phyloP scores from a whole-genome alignment of 2,329 filamentous ascomycete genomes.

The Helminthosporium solani region DNA sequence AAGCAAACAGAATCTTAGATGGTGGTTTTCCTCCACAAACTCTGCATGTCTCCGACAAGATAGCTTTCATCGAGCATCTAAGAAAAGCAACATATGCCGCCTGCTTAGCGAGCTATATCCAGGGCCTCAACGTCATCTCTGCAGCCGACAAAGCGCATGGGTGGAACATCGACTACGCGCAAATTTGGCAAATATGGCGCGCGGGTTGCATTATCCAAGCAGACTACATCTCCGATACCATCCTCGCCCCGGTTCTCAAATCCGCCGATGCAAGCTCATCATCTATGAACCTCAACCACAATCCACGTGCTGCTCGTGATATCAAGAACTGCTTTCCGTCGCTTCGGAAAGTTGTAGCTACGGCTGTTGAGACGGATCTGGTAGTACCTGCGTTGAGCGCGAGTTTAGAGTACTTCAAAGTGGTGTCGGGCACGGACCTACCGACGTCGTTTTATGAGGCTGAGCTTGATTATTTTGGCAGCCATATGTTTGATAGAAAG shows the following conservation, averaged over 20 bases:
- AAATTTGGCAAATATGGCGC: constrained; percentile 64
- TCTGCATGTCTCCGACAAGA: constrained; percentile 35
- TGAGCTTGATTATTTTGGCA: constrained; percentile 70
- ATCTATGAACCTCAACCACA: constrained; percentile 50
- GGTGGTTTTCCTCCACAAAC: constrained; percentile 44
- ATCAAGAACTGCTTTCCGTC: constrained; percentile 53
- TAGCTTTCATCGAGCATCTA: constrained; percentile 58
- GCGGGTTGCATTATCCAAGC: constrained; percentile 71
- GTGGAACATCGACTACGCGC: constrained; percentile 58
- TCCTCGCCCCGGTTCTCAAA: constrained; percentile 53
- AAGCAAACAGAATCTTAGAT: constrained; percentile 51
- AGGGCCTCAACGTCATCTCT: constrained; percentile 66
- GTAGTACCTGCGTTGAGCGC: constrained; percentile 62
- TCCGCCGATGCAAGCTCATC: constrained; percentile 25
- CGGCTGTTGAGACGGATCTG: constrained; percentile 58
- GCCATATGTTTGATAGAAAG: constrained; percentile 64
- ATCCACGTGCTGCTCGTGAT: constrained; percentile 54
- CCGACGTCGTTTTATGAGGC: constrained; percentile 71
- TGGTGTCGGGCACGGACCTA: constrained; percentile 58
- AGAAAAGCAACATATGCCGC: constrained; percentile 62
- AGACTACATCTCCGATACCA: constrained; percentile 60
- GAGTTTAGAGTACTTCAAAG: constrained; percentile 68
- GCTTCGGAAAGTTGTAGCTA: constrained; percentile 59
- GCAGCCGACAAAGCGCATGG: constrained; percentile 58
- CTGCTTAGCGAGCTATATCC: constrained; percentile 63